phyloP scores from a whole-genome alignment of 768 basidiomycete species.

The Suillus hirtellus region DNA sequence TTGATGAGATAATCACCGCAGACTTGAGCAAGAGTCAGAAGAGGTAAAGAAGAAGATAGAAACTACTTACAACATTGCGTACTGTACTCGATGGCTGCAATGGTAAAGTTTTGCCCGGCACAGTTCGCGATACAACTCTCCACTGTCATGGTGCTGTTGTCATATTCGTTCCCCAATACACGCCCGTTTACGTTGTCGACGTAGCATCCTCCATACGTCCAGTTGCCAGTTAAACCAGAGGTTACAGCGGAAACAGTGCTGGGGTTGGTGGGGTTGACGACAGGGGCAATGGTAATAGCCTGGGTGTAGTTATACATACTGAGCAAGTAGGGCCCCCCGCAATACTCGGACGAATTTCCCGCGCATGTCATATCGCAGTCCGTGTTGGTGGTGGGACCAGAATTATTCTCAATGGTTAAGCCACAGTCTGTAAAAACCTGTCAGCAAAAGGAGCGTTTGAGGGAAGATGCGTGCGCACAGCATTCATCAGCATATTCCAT shows the following conservation, averaged over 20 bases:
- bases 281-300: constrained; percentile 42
- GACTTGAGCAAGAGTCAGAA: constrained; percentile 39
- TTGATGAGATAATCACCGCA: constrained; percentile 69
- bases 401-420: constrained; percentile 19
- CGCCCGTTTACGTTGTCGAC: constrained; percentile 74
- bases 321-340: constrained; percentile 70
- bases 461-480: constrained; percentile 36
- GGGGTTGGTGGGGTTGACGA: constrained; percentile 31
- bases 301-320: constrained; percentile 74
- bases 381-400: constrained; percentile 40
- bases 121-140: constrained; percentile 66
- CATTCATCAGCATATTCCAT: constrained; percentile 50
- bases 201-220: constrained; percentile 66
- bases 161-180: constrained; percentile 46
- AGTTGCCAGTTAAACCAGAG: constrained; percentile 51
- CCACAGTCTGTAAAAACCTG: constrained; percentile 18
- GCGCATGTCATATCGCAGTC: constrained; percentile 69
- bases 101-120: constrained; percentile 50
- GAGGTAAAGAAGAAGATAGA: constrained; percentile 8
- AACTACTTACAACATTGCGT: constrained; percentile 47
- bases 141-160: constrained; percentile 50
- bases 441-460: background rate
- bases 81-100: constrained; percentile 72
- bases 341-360: constrained; percentile 64
- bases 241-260: constrained; percentile 45